A percentile compares a stretch with the other conserved stretches of the same genome.
These are phyloP conservation scores for Leishmania guyanensis DNA, from an alignment of 208 protist genomes.

Conservation along the genomic window DNA sequence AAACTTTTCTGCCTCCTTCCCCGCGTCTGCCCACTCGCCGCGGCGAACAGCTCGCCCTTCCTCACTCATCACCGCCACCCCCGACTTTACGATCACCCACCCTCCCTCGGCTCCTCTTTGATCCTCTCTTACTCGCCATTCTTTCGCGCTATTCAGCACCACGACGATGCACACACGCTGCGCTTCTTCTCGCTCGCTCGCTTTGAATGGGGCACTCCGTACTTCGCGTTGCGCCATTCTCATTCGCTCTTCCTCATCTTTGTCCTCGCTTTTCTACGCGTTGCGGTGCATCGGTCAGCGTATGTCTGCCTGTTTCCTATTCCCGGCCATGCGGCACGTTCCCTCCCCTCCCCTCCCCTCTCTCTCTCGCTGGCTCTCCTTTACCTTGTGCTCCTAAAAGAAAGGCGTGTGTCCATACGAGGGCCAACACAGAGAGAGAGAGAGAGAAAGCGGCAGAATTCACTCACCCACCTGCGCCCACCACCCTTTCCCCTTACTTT, in stretches of 20 bases:
- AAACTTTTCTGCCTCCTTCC: not conserved
- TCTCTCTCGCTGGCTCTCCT: not conserved
- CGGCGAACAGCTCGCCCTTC: not conserved
- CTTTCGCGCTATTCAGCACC: not conserved
- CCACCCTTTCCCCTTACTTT: not conserved
- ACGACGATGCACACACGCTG: conserved; percentile 1
- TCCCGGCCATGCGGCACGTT: not conserved
- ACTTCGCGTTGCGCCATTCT: too few relatives aligned
- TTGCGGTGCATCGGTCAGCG: not conserved
- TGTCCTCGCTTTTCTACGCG: not conserved
- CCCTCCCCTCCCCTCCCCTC: not conserved
- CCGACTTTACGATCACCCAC: not conserved
- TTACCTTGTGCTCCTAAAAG: not conserved
- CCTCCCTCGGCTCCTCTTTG: not conserved
- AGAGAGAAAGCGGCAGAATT: not conserved
- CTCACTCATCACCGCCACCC: not conserved
- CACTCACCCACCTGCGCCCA: not conserved
- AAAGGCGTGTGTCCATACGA: too few relatives aligned
- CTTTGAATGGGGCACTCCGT: not conserved
- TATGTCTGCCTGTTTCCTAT: not conserved
- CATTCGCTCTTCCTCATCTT: not conserved
- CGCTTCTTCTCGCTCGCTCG: not conserved
- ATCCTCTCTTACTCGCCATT: not conserved
- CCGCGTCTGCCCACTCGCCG: not conserved
- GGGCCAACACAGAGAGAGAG: not conserved